A percentile compares a stretch with the other conserved stretches of the same genome.
Evolutionary conservation across 106 monocot species (phyloP).

Genomic region (Amphibolis antarctica): DNA sequence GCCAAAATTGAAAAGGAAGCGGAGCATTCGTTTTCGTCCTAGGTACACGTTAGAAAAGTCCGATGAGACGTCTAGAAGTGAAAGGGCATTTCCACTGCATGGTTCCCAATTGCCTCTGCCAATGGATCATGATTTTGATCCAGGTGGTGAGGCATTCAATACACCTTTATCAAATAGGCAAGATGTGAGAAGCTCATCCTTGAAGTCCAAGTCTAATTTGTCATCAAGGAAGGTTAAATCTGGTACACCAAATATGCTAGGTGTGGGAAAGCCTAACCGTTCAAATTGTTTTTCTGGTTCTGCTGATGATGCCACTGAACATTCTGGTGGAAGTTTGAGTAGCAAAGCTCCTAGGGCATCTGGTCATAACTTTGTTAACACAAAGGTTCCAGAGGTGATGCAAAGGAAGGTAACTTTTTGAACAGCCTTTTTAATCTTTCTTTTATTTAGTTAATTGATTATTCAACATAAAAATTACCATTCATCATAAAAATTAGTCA

Average conservation of each 20-base stretch:
- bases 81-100: constrained; percentile 17
- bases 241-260: constrained; percentile 6
- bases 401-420: constrained; percentile 65
- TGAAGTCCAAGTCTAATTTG: constrained; percentile 38
- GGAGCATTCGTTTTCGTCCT: constrained; percentile 69
- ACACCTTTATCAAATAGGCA: constrained; percentile 23
- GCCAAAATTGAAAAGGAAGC: constrained; percentile 76
- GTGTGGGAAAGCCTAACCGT: constrained; percentile 29
- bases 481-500: no score
- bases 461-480: no score
- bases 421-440: neutral
- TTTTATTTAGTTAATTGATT: constrained; percentile 1
- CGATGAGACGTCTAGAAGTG: constrained; percentile 39
- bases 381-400: constrained; percentile 55
- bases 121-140: constrained; percentile 25
- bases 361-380: constrained; percentile 14
- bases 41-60: constrained; percentile 34
- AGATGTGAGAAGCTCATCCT: constrained; percentile 14
- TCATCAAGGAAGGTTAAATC: constrained; percentile 40
- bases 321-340: constrained; percentile 60
- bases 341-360: constrained; percentile 18
- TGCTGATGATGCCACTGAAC: constrained; percentile 32
- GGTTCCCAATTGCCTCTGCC: constrained; percentile 18
- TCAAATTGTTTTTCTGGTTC: constrained; percentile 40
- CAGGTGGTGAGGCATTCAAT: constrained; percentile 18